These are phyloP conservation scores for Microbotryum lychnidis-dioicae DNA, from an alignment of 1,284 basidiomycete genomes.

Conservation along the genomic window DNA sequence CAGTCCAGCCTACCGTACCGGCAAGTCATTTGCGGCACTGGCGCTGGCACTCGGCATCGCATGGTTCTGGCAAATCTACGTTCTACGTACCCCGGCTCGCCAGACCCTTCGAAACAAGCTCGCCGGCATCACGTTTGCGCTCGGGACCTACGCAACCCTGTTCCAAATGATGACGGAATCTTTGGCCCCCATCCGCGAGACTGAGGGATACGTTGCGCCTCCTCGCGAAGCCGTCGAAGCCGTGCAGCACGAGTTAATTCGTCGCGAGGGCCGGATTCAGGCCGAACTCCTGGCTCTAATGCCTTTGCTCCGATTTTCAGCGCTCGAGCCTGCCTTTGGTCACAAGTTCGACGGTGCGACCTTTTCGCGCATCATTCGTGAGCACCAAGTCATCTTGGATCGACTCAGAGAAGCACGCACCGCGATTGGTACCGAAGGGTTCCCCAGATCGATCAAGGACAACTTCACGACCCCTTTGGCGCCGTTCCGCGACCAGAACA, in stretches of 20 bases:
- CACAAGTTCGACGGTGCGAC: slow-evolving; percentile 33
- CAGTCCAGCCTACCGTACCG: slow-evolving; percentile 31
- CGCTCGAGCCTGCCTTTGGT: slow-evolving; percentile 26
- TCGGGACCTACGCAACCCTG: slow-evolving; percentile 35
- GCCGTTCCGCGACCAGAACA: slow-evolving; percentile 11
- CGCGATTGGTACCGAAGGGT: slow-evolving; percentile 34
- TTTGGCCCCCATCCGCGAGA: slow-evolving; percentile 16
- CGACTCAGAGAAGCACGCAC: slow-evolving; percentile 34
- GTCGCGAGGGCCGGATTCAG: slow-evolving; percentile 39
- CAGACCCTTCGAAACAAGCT: slow-evolving; percentile 37
- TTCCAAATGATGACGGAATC: slow-evolving; percentile 16
- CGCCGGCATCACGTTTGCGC: slow-evolving; percentile 33
- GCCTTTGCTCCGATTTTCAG: slow-evolving; percentile 36
- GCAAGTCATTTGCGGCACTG: slow-evolving; percentile 33
- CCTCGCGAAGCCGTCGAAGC: slow-evolving; percentile 34
- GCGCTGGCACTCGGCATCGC: slow-evolving; percentile 39
- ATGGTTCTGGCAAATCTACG: slow-evolving; percentile 32
- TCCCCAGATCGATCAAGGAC: slow-evolving; percentile 30
- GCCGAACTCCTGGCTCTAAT: slow-evolving; percentile 36
- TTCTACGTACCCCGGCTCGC: slow-evolving; percentile 40
- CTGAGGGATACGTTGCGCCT: slow-evolving; percentile 14
- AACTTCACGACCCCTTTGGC: slow-evolving; percentile 24
- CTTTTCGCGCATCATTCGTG: slow-evolving; percentile 29
- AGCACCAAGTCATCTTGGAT: slow-evolving; percentile 36
- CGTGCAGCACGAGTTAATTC: slow-evolving; percentile 37